Evolutionary conservation across 768 basidiomycete species (phyloP), one percentile per base, ranked within the genome.

Genomic region (Glaciozyma martinii): DNA sequence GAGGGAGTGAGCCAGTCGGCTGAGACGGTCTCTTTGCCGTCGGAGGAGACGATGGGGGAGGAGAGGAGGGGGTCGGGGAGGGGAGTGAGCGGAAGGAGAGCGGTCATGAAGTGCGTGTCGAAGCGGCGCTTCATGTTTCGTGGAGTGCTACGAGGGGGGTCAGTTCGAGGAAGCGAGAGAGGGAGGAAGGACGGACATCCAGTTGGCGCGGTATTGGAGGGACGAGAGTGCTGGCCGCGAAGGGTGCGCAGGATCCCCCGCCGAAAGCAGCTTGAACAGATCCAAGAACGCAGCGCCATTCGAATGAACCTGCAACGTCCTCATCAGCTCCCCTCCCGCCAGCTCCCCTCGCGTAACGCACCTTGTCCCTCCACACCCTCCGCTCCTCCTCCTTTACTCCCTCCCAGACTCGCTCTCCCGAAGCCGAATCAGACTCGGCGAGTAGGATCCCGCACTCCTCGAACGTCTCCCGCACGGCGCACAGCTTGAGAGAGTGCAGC

Each of bases 41-140:
- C 70, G 2, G 52, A 61, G 29, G 59, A 62, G 44, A 33, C 63
- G 54, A 63, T 29, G 33, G 18, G 40, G 42, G 32, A 29, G 53
- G 44, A 33, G 19, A 37, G 5, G 19, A 52, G 8, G 15, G 58
- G 33, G 23, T 19, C 6, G 21, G 46, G 27, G 32, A 40, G 23
- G 32, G 56, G 3, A 10, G 37, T 29, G 7, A 61, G n/a, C 1
- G 61, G 50, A 0, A 62, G 68, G 19, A 72, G 57, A 16, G 71
- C 37, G n/a, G 70, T 43, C 64, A 68, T 71, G 63, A 73, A 73
- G 42, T 59, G 62, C 9, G 72, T 73, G 58, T 73, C 70, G 66
- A 67, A 73, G 1, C 72, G 67, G 3, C 67, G 60, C 2, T 62
- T 60, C 5, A 66, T 61, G 3, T 30, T 43, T 13, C 27, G 10